Conservation (phyloP, 2,329 filamentous ascomycete species). For the Teratosphaeria gauchensis region DNA sequence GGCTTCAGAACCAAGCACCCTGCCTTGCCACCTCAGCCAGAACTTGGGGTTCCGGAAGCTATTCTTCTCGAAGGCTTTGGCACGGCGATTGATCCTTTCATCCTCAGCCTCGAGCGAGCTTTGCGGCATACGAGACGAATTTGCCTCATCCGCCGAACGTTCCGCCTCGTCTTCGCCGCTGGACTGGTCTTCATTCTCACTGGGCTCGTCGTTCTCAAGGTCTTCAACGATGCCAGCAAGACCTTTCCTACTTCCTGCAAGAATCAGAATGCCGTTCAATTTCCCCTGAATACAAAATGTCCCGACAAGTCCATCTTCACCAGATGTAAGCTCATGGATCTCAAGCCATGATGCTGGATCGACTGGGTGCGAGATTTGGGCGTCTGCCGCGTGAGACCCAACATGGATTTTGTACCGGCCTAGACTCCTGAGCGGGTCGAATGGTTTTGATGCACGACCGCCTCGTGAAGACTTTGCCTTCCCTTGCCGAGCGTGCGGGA, state of each 20-base stretch:
- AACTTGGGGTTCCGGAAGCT: slow-evolving; percentile 8
- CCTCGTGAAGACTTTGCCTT: not conserved
- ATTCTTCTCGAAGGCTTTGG: not conserved
- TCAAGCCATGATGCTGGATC: slow-evolving; percentile 1
- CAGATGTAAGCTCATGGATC: slow-evolving; percentile 6
- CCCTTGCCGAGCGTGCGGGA: not conserved
- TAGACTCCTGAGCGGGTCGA: not conserved
- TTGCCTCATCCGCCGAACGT: not conserved
- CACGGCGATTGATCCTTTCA: not conserved
- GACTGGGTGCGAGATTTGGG: not conserved
- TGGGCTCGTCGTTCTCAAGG: not conserved
- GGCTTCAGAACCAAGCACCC: not conserved
- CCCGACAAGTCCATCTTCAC: slow-evolving; percentile 2
- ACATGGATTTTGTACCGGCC: not conserved
- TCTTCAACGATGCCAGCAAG: slow-evolving; percentile 4
- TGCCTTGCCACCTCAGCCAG: slow-evolving; percentile 7
- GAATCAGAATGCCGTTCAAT: slow-evolving; percentile 2
- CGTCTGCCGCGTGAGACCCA: not conserved
- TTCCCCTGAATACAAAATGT: slow-evolving; percentile 1
- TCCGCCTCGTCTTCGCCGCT: not conserved
- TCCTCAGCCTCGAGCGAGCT: slow-evolving; percentile 1
- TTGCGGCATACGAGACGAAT: not conserved
- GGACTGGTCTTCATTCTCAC: not conserved
- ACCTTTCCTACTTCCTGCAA: slow-evolving; percentile 7
- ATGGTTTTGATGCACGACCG: not conserved